Conservation (phyloP, 208 protist species). For the Crithidia fasciculata region DNA sequence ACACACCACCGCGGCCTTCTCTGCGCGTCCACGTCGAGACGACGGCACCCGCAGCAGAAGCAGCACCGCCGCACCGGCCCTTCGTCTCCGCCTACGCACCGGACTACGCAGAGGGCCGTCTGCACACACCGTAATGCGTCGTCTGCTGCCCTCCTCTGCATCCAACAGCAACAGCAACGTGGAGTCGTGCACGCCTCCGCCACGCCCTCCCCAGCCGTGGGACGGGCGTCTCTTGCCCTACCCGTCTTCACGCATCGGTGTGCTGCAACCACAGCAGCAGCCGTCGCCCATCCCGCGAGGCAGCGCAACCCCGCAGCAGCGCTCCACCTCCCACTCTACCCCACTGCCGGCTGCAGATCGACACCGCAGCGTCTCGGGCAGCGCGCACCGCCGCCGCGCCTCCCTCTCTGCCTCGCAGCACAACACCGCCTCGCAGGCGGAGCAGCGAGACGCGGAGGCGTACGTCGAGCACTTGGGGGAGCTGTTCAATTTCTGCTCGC, state of each 20-base stretch:
- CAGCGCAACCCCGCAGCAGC: neutral
- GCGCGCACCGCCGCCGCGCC: neutral
- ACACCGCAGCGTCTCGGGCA: constrained; percentile 2
- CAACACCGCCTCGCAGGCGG: constrained; percentile 35
- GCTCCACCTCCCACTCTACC: neutral
- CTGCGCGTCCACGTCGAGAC: neutral
- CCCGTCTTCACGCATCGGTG: too few relatives aligned
- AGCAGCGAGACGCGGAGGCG: constrained; percentile 33
- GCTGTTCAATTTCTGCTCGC: constrained; percentile 47
- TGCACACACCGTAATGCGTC: constrained; percentile 19
- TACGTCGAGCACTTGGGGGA: constrained; percentile 36
- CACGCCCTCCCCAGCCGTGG: constrained; percentile 7
- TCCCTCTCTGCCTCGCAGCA: constrained; percentile 27
- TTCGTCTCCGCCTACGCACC: neutral
- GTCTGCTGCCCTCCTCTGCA: neutral
- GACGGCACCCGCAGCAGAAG: neutral
- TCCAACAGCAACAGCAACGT: constrained; percentile 14
- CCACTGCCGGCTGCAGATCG: neutral
- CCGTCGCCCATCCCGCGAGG: neutral
- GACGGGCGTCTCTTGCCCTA: neutral
- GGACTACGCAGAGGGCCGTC: neutral
- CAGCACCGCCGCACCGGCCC: neutral
- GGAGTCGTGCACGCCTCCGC: constrained; percentile 22
- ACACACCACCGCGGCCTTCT: constrained; percentile 14
- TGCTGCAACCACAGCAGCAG: too few relatives aligned